Conservation (phyloP, 164 flowering plant genomes). For the Stephania yunnanensis region DNA sequence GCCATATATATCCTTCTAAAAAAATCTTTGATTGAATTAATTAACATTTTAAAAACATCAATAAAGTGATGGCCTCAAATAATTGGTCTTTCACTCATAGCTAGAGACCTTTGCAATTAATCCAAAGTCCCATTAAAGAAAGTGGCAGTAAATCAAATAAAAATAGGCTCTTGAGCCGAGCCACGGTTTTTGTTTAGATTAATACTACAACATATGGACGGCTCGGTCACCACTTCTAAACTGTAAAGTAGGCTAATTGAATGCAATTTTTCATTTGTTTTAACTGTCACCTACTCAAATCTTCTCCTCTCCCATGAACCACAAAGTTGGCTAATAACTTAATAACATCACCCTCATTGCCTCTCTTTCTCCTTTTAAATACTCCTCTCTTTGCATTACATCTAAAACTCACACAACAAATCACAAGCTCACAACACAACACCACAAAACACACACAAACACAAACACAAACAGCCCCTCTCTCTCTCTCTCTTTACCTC, state of each 20-base stretch:
- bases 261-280: constrained; percentile 29
- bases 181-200: neutral
- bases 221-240: constrained; percentile 13
- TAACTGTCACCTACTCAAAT: constrained; percentile 33
- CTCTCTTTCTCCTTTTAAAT: constrained; percentile 17
- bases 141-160: neutral
- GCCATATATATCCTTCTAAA: too few species aligned
- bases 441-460: neutral
- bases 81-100: too few species aligned
- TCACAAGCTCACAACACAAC: neutral
- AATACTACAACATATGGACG: neutral
- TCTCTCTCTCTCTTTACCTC: constrained; percentile 11
- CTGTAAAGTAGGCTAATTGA: constrained; percentile 42
- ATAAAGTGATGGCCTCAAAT: too few species aligned
- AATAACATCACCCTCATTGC: neutral
- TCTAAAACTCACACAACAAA: neutral
- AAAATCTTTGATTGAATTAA: too few species aligned
- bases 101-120: too few species aligned
- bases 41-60: too few species aligned
- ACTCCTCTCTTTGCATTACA: constrained; percentile 2
- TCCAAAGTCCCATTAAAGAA: too few species aligned
- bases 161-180: neutral
- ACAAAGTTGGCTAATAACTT: neutral
- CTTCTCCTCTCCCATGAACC: constrained; percentile 7
- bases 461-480: constrained; percentile 3